phyloP scores from a whole-genome alignment of 805 yeast genomes.

The Vanderwaltozyma tropicalis region DNA sequence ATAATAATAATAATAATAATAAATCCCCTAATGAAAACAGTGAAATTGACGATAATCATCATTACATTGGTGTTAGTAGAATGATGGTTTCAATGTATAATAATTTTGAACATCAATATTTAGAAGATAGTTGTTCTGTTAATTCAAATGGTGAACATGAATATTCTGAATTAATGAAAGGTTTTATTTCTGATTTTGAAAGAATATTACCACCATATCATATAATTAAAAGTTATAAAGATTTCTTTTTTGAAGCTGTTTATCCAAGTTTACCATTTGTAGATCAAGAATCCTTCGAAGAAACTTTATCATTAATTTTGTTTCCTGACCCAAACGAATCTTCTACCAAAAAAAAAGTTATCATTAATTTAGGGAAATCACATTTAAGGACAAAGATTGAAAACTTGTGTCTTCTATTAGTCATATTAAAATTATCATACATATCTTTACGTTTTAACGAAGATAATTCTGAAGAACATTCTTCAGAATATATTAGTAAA shows the following conservation, averaged over 20 bases:
- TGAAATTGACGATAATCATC: no score
- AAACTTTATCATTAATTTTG: slow-evolving; percentile 17
- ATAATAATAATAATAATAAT: not conserved
- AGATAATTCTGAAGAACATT: slow-evolving; percentile 6
- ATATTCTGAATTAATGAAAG: slow-evolving; percentile 19
- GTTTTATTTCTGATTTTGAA: slow-evolving; percentile 17
- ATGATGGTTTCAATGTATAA: slow-evolving; percentile 1
- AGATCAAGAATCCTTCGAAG: slow-evolving; percentile 23
- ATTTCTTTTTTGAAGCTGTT: slow-evolving; percentile 20
- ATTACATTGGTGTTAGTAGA: not conserved
- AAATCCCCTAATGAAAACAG: not conserved
- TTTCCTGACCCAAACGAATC: not conserved
- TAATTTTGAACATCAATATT: slow-evolving; percentile 11
- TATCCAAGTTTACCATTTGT: slow-evolving; percentile 23
- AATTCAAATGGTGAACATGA: slow-evolving; percentile 11
- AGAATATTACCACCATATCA: slow-evolving; percentile 19
- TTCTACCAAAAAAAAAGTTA: slow-evolving; percentile 6
- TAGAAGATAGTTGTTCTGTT: slow-evolving; percentile 21
- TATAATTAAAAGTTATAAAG: slow-evolving; percentile 17
- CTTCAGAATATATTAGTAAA: slow-evolving; percentile 7
- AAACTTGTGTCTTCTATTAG: slow-evolving; percentile 17
- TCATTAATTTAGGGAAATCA: slow-evolving; percentile 18
- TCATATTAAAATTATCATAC: slow-evolving; percentile 22
- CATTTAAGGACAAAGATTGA: slow-evolving; percentile 23
- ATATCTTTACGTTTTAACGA: slow-evolving; percentile 17